phyloP scores from a whole-genome alignment of 306 rosid genomes.

The Fragaria vesca region DNA sequence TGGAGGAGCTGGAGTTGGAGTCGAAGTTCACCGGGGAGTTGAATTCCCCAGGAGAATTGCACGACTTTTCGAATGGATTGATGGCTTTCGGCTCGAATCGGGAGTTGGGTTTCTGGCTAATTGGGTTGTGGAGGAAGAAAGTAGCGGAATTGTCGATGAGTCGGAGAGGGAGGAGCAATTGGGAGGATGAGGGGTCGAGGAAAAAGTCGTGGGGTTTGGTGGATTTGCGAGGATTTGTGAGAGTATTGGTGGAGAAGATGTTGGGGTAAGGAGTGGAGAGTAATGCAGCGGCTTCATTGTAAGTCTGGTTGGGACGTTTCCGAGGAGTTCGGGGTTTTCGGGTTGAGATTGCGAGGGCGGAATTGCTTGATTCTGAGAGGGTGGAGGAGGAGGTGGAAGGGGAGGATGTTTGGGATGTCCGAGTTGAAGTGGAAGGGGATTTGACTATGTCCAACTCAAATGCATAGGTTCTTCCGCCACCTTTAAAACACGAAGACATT shows the following conservation, averaged over 20 bases:
- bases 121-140: slow-evolving; percentile 43
- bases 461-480: slow-evolving; percentile 72
- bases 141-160: slow-evolving; percentile 43
- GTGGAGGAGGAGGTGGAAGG: slow-evolving; percentile 88
- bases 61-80: slow-evolving; percentile 38
- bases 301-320: slow-evolving; percentile 89
- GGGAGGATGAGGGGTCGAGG: slow-evolving; percentile 38
- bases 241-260: slow-evolving; percentile 59
- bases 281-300: slow-evolving; percentile 86
- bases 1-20: slow-evolving; percentile 5
- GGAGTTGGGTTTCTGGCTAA: slow-evolving; percentile 31
- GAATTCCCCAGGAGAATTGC: slow-evolving; percentile 71
- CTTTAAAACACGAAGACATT: slow-evolving; percentile 83
- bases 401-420: slow-evolving; percentile 61
- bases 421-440: slow-evolving; percentile 55
- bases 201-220: slow-evolving; percentile 37
- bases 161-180: slow-evolving; percentile 59
- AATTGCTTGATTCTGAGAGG: slow-evolving; percentile 72
- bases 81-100: slow-evolving; percentile 36
- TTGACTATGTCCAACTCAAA: slow-evolving; percentile 79
- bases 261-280: slow-evolving; percentile 86
- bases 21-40: slow-evolving; percentile 45
- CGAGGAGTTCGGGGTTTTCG: slow-evolving; percentile 71
- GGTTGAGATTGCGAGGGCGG: slow-evolving; percentile 62
- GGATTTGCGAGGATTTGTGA: slow-evolving; percentile 35